Conservation (phyloP, 352 stramenopile species). For the Phytophthora fragariaefolia region DNA sequence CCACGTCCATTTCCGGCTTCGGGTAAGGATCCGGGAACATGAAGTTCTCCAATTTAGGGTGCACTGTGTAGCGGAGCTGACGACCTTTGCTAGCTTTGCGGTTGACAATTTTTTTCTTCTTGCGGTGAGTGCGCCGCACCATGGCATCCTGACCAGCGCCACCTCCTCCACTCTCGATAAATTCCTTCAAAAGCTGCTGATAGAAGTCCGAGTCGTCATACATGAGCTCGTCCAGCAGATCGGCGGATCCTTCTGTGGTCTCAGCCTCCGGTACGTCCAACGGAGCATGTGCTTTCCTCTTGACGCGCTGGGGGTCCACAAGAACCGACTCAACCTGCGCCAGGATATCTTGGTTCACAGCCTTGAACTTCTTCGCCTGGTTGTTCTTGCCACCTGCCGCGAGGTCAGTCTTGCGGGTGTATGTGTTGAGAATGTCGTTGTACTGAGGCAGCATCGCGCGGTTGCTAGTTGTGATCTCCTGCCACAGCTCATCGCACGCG, state of each 20-base stretch:
- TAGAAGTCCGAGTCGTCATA: conserved; percentile 91
- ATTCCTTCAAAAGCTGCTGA: conserved; percentile 90
- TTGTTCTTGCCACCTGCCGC: conserved; percentile 53
- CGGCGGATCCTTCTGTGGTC: conserved; percentile 43
- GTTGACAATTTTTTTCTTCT: conserved; percentile 91
- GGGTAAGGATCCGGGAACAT: conserved; percentile 90
- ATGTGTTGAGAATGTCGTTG: conserved; percentile 84
- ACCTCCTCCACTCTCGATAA: conserved; percentile 76
- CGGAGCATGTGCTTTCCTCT: conserved; percentile 82
- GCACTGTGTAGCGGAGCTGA: conserved; percentile 82
- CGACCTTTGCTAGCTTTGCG: conserved; percentile 89
- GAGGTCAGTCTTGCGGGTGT: conserved; percentile 77
- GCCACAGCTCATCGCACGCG: conserved; percentile 63
- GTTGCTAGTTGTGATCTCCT: conserved; percentile 50
- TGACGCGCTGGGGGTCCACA: conserved; percentile 80
- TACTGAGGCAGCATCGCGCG: conserved; percentile 69
- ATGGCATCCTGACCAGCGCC: conserved; percentile 59
- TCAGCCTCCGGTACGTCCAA: conserved; percentile 45
- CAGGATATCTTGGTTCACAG: conserved; percentile 88
- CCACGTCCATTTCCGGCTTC: conserved; percentile 78
- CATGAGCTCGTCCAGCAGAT: conserved; percentile 81
- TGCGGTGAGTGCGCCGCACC: conserved; percentile 66
- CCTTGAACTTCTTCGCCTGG: conserved; percentile 89
- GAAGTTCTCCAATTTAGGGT: conserved; percentile 91
- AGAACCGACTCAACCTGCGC: conserved; percentile 87